Percentiles rank a stretch among this genome's conserved stretches.
These are phyloP conservation scores for Botryotinia calthae DNA, from an alignment of 2,329 filamentous ascomycete genomes.

Conservation along the genomic window DNA sequence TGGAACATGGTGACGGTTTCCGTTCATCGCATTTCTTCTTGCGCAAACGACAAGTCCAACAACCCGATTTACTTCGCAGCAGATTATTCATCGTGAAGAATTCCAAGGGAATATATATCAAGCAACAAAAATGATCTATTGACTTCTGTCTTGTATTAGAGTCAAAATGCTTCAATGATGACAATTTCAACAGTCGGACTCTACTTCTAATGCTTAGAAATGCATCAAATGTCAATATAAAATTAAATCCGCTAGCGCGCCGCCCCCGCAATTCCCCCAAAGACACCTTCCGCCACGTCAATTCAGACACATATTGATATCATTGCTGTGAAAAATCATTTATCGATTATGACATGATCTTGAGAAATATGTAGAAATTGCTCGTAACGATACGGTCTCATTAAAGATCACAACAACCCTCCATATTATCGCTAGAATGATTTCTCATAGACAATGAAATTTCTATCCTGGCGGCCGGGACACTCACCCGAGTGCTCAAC, in stretches of 20 bases:
- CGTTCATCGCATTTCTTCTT: slow-evolving; percentile 60
- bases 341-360: not conserved
- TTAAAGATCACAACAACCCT: not conserved
- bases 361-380: not conserved
- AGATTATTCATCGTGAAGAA: slow-evolving; percentile 3
- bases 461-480: not conserved
- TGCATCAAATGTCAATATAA: not conserved
- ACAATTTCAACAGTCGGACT: not conserved
- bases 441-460: not conserved
- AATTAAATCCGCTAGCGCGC: not conserved
- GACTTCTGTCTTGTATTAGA: not conserved
- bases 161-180: not conserved
- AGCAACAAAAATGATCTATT: too few relatives aligned
- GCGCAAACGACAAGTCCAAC: slow-evolving; percentile 51
- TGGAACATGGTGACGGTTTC: slow-evolving; percentile 49
- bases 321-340: not conserved
- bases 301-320: not conserved
- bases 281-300: not conserved
- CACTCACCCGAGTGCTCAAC: not conserved
- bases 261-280: slow-evolving; percentile 1
- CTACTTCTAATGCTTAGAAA: not conserved
- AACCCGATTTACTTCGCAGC: slow-evolving; percentile 21
- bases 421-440: not conserved
- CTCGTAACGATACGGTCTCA: not conserved
- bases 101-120: not conserved